Evolutionary conservation across 2,329 filamentous ascomycete genomes (phyloP), one percentile per base, ranked within the genome.

Genomic region (Fusarium pininemorale): DNA sequence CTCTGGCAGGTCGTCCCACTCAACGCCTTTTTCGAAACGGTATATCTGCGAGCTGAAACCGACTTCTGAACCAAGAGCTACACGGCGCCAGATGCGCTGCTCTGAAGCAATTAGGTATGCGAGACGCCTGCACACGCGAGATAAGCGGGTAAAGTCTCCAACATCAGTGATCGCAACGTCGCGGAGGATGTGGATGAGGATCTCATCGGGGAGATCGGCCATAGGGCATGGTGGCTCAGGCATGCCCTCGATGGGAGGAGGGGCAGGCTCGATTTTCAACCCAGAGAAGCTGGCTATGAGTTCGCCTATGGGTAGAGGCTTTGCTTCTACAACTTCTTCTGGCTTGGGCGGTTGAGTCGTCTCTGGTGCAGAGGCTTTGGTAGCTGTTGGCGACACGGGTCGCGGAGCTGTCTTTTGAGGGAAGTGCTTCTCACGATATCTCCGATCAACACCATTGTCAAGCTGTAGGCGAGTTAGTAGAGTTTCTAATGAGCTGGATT

Each of bases 401-500:
- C 68, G 72, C 32, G 47, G 72, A 42, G 57, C 74, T 41, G 51
- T 61, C 24, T 75, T 75, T 44, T 90, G 86, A 5, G 95, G 93
- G 79, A 96, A 98, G 83, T 98, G 92, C 84, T 98, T 98, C 79
- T 94, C 92, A 78, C 94, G 93, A 85, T 98, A 99, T 64, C 89
- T 87, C 78, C 94, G 90, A 81, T 99, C 95, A 59, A 99, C 96
- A 20, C 87, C 86, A 63, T 91, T 88, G 80, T 98, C 96, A 82
- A 99, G 48, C 48, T 51, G n/a, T 20, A 51, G 30, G 4, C 2
- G 3, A 7, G 8, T 51, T 7, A 51, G 30, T 6, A 14, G 16
- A 2, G 9, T 35, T 35, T 35, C 12, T 7, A 7, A 15, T 20
- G n/a, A 35, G 30, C 8, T 24, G 12, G 1, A 10, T 14, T 20